phyloP scores from a whole-genome alignment of 129 eudicot genomes.

The Logfia minima region DNA sequence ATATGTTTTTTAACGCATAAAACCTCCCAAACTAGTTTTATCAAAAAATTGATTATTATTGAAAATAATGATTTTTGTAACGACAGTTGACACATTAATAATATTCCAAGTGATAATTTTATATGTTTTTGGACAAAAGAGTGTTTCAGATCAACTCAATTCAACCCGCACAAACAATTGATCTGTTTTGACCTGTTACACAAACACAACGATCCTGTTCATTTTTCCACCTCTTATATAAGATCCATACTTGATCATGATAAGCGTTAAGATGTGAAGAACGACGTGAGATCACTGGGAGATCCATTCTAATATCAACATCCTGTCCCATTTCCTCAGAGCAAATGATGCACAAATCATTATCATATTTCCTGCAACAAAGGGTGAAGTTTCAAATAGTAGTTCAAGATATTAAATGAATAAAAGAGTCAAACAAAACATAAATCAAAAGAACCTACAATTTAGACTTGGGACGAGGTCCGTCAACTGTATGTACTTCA shows the following conservation, averaged over 20 bases:
- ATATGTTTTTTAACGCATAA: too few species aligned
- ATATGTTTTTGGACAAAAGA: too few species aligned
- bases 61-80: background rate
- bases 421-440: background rate
- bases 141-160: too few species aligned
- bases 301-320: background rate
- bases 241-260: background rate
- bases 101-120: too few species aligned
- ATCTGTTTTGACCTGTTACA: too few species aligned
- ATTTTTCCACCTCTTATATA: too few species aligned
- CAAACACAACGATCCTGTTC: too few species aligned
- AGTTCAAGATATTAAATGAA: background rate
- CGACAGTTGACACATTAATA: too few species aligned
- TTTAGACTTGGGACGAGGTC: conserved; percentile 65
- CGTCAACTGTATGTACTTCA: conserved; percentile 59
- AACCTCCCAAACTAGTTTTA: background rate
- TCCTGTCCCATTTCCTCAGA: background rate
- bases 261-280: background rate
- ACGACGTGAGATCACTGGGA: background rate
- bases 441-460: background rate
- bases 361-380: background rate
- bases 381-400: background rate
- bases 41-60: background rate
- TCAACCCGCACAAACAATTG: too few species aligned
- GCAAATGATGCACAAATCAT: background rate